Evolutionary conservation across 768 basidiomycete genomes (phyloP), one percentile per base, ranked within the genome.

Genomic region (Heimioporus sp.): DNA sequence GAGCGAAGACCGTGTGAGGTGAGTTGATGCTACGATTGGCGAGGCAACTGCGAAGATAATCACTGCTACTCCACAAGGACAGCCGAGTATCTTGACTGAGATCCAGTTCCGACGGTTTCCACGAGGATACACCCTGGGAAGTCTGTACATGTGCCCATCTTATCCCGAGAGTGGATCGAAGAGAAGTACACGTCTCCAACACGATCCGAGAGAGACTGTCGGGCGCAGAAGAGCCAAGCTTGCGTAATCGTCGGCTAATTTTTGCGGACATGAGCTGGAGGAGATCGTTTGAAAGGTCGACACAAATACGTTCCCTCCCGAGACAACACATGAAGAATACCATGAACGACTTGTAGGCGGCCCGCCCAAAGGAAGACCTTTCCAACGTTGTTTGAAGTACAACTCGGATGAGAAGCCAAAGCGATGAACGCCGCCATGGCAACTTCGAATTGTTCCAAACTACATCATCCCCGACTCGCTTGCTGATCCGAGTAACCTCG

Each of bases 351-450:
- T 74, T 73, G 59, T 74, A 73, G 4, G 54, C 40, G 15, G 31
- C 41, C 15, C 31, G 38, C 6, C 56, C 59, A 6, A 52, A n/a
- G 30, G 19, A 36, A 40, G 60, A 54, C 34, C 50, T 54, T 19
- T 53, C 52, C 19, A 72, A 57, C 0, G 72, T 66, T 0, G 70
- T 74, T 56, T 79, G 78, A 17, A 78, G 52, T 1, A 71, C 68
- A 3, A 81, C 75, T 10, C 79, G 75, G 24, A 79, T 60, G 16
- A 78, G 59, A 4, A 80, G 72, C 80, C 80, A 82, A 11, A 78
- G 63, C 1, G 77, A 64, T 2, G 77, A 77, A 17, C 80, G 68
- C 32, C 81, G 65, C 80, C 80, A 82, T 68, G 80, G 47, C 10
- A 69, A 64, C 21, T 54, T 43, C 2, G 73, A 64, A n/a, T 65